Evolutionary conservation across 202 grass and related monocot species (phyloP), one percentile per base, ranked within the genome.

Genomic region (Saccharum hybrid): DNA sequence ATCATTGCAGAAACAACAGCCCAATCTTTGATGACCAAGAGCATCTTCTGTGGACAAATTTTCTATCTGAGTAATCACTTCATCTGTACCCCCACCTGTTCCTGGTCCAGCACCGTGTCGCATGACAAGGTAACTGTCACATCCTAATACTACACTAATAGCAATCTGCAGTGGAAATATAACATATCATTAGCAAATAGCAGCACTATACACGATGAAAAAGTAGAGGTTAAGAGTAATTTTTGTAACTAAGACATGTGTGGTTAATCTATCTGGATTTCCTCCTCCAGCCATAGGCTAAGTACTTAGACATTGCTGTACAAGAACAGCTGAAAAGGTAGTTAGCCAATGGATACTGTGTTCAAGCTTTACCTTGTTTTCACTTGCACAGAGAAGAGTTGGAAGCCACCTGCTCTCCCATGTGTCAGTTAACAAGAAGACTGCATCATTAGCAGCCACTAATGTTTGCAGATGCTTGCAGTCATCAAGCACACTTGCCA

Each of bases 401-500:
- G 96, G 96, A 83, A 98, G 81, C 96, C 96, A 98, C 74, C 84
- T 93, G 71, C 96, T 92, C 87, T 98, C 96, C 90, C 83, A 82
- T 18, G 90, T 93, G 65, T 95, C 92, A 63, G 91, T 95, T 82
- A 98, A 89, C 83, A 98, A 91, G 77, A 98, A 98, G 46, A 90
- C 83, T 31, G 79, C 91, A 52, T 98, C 89, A 87, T 88, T 94
- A 7, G 90, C 83, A 83, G 88, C 86, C 48, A 98, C 90, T 82
- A 98, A 91, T 77, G 84, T 40, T 75, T 85, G 78, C 57, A 98
- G 90, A 62, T 16, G 82, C 51, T 90, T 86, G 70, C 88, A 94
- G 45, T 90, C 90, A 80, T 98, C 92, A 90, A 88, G 85, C 41
- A 95, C 74, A 71, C 65, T 76, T 72, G 84, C 63, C 40, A 70